Percentiles rank a stretch among this genome's conserved stretches.
These are phyloP conservation scores for Botrytis porri DNA, from an alignment of 2,329 filamentous ascomycete species.

Conservation along the genomic window DNA sequence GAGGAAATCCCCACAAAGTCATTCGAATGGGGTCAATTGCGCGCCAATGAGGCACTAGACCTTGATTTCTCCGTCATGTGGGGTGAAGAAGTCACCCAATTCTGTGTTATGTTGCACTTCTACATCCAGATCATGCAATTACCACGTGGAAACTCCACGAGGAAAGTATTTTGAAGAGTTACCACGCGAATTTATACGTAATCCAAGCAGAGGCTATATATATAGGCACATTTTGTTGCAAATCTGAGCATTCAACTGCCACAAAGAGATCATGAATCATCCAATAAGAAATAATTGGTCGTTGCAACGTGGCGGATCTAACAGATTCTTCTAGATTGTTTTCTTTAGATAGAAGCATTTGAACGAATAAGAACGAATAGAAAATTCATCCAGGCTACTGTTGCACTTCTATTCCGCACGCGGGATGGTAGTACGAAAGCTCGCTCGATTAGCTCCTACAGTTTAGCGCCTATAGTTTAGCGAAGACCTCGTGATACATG, in stretches of 20 bases:
- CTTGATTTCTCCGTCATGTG: not conserved
- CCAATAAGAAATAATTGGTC: not conserved
- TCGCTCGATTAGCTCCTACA: not conserved
- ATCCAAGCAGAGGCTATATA: not conserved
- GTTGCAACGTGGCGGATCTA: not conserved
- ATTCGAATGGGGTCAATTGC: not conserved
- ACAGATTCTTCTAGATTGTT: not conserved
- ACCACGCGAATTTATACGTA: not conserved
- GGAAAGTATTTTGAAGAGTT: not conserved
- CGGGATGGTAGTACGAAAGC: not conserved
- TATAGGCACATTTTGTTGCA: not conserved
- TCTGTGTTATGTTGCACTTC: not conserved
- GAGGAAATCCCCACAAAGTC: not conserved
- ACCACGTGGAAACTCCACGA: not conserved
- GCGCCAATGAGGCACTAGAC: not conserved
- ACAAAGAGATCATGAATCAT: not conserved
- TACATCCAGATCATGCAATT: not conserved
- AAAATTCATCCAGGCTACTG: not conserved
- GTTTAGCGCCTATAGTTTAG: not conserved
- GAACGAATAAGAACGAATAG: not conserved
- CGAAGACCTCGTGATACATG: not conserved
- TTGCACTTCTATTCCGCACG: not conserved
- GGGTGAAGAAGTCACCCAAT: not conserved
- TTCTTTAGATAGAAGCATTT: not conserved
- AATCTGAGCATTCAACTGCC: not conserved